phyloP scores from a whole-genome alignment of 345 rosid genomes.

The Hevea brasiliensis region DNA sequence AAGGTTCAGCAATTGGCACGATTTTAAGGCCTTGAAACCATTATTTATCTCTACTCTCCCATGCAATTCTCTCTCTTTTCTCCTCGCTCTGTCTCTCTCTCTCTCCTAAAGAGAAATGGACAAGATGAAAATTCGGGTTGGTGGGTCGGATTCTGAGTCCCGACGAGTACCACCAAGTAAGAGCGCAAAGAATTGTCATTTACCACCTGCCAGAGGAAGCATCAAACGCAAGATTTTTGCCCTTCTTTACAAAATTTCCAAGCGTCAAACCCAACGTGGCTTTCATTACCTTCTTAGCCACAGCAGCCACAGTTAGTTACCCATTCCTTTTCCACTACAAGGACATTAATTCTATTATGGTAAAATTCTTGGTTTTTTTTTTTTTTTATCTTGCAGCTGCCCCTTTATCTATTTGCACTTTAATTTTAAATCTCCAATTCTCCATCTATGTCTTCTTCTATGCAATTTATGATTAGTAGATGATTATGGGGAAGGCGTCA shows the following conservation, averaged over 20 bases:
- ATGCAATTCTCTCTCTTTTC: not conserved
- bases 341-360: not conserved
- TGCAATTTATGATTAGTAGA: too few species aligned
- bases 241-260: not conserved
- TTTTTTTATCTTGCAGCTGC: too few species aligned
- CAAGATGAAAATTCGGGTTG: not conserved
- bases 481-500: too few species aligned
- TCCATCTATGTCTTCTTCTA: too few species aligned
- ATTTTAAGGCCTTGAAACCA: too few species aligned
- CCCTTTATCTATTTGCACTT: too few species aligned
- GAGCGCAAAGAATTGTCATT: too few species aligned
- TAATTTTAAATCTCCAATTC: too few species aligned
- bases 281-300: not conserved
- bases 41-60: not conserved
- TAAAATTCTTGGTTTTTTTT: not conserved
- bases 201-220: not conserved
- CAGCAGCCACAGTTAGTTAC: too few species aligned
- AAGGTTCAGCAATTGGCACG: not conserved
- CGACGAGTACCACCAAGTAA: too few species aligned
- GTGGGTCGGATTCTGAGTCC: too few species aligned
- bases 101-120: not conserved
- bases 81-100: not conserved
- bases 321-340: not conserved
- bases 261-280: too few species aligned
- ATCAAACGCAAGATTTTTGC: conserved; percentile 1